Percentiles rank a stretch among this genome's conserved stretches.
Conservation (phyloP, 1,139 yeast species). For the Yamadazyma blattariae region DNA sequence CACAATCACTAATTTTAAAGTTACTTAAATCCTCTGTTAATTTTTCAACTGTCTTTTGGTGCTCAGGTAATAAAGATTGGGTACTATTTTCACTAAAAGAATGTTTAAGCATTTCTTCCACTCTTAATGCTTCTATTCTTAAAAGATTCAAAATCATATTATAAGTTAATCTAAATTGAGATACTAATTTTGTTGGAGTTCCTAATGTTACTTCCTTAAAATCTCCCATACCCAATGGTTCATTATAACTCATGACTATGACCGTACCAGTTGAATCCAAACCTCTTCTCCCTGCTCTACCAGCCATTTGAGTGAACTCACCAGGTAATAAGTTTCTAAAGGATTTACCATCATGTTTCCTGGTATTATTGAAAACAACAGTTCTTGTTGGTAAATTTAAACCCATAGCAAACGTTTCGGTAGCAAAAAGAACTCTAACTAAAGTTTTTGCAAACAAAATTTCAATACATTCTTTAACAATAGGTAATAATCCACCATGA, state of each 20-base stretch:
- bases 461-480: slow-evolving; percentile 93
- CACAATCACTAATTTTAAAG: slow-evolving; percentile 36
- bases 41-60: slow-evolving; percentile 60
- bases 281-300: slow-evolving; percentile 98
- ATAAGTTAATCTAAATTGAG: slow-evolving; percentile 91
- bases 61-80: slow-evolving; percentile 84
- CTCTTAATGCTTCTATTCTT: slow-evolving; percentile 89
- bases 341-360: slow-evolving; percentile 87
- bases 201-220: slow-evolving; percentile 84
- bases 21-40: slow-evolving; percentile 47
- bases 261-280: slow-evolving; percentile 92
- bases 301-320: slow-evolving; percentile 98
- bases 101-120: slow-evolving; percentile 96
- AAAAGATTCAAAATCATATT: slow-evolving; percentile 91
- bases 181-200: slow-evolving; percentile 80
- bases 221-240: slow-evolving; percentile 58
- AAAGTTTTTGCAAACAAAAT: slow-evolving; percentile 82
- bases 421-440: slow-evolving; percentile 89
- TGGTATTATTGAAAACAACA: slow-evolving; percentile 79
- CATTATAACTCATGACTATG: slow-evolving; percentile 83
- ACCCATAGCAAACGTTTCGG: slow-evolving; percentile 99
- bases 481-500: slow-evolving; percentile 95
- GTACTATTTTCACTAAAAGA: slow-evolving; percentile 91
- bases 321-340: slow-evolving; percentile 87
- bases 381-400: slow-evolving; percentile 95